Evolutionary conservation across 2,329 filamentous ascomycete species (phyloP).

Genomic region (Aureobasidium sp.): DNA sequence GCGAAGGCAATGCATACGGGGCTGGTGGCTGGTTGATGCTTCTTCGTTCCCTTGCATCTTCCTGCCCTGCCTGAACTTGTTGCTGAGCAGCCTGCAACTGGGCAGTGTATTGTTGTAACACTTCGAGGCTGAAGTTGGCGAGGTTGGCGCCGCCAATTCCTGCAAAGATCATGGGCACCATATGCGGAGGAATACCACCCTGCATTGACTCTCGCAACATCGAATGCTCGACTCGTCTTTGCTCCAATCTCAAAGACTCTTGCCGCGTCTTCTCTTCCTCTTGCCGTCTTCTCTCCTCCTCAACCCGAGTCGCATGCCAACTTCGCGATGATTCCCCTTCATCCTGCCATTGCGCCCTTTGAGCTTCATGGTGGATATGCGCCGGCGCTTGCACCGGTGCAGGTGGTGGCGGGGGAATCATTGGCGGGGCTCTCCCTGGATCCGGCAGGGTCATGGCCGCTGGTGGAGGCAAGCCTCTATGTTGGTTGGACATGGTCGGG

Average conservation of each 20-base stretch:
- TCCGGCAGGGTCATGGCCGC: conserved; percentile 47
- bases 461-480: conserved; percentile 47
- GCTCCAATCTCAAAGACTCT: conserved; percentile 42
- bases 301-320: conserved; percentile 44
- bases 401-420: conserved; percentile 24
- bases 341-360: conserved; percentile 27
- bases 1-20: conserved; percentile 22
- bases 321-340: conserved; percentile 47
- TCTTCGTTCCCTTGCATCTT: conserved; percentile 36
- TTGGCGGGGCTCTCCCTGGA: conserved; percentile 34
- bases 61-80: conserved; percentile 37
- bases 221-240: conserved; percentile 45
- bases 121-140: conserved; percentile 42
- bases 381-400: conserved; percentile 23
- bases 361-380: conserved; percentile 9
- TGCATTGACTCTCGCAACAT: conserved; percentile 47
- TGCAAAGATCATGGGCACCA: conserved; percentile 48
- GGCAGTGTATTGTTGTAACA: conserved; percentile 43
- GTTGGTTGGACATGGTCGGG: conserved; percentile 43
- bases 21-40: conserved; percentile 33
- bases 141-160: conserved; percentile 44
- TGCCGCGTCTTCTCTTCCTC: conserved; percentile 49
- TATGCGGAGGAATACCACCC: conserved; percentile 44
- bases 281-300: conserved; percentile 47
- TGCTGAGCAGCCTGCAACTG: conserved; percentile 40